Evolutionary conservation across 495 filamentous ascomycete species (phyloP).

Genomic region (Aspergillus avenaceus): DNA sequence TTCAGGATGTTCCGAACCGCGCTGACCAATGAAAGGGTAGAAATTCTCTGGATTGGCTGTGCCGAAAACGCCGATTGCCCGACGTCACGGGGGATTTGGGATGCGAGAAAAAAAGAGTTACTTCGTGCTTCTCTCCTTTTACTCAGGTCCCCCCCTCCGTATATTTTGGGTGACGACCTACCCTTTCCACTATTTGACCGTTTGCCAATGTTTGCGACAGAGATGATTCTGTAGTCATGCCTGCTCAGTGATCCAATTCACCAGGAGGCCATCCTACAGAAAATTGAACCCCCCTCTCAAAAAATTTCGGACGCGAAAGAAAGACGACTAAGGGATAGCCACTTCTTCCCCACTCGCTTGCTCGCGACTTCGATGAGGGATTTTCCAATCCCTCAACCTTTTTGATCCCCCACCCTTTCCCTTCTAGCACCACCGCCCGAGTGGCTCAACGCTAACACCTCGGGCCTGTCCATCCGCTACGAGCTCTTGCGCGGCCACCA

Average conservation of each 20-base stretch:
- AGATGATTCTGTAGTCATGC: conserved; percentile 20
- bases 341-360: not conserved
- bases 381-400: not conserved
- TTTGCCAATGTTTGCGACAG: conserved; percentile 7
- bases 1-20: conserved; percentile 18
- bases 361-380: conserved; percentile 6
- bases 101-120: conserved; percentile 2
- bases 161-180: no score
- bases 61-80: conserved; percentile 37
- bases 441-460: not conserved
- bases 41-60: conserved; percentile 18
- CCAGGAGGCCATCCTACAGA: conserved; percentile 23
- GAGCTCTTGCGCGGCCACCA: not conserved
- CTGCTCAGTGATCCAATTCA: conserved; percentile 16
- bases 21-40: conserved; percentile 28
- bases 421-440: not conserved
- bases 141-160: not conserved
- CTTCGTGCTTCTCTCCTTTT: conserved; percentile 7
- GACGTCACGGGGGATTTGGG: conserved; percentile 26
- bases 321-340: conserved; percentile 4
- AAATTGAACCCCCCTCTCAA: no score
- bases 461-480: not conserved
- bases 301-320: not conserved
- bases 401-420: not conserved
- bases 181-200: not conserved